These are phyloP conservation scores for Colletotrichum salicis DNA, from an alignment of 2,329 filamentous ascomycete genomes.

Conservation along the genomic window DNA sequence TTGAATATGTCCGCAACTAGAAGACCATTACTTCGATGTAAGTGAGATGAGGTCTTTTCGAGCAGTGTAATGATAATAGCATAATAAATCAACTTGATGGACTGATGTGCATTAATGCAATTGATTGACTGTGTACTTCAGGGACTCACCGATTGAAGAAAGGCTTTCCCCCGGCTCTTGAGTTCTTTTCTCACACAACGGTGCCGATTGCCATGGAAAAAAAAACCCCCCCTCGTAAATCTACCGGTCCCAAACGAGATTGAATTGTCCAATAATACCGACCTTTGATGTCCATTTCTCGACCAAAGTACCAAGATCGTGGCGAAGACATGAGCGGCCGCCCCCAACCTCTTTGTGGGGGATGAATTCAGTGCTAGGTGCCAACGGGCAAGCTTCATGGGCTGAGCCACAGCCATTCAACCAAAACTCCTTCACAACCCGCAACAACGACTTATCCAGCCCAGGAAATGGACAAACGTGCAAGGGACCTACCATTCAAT, in stretches of 20 bases:
- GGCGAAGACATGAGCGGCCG: background rate
- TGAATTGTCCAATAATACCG: background rate
- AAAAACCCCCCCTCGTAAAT: background rate
- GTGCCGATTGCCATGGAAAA: background rate
- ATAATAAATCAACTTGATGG: background rate
- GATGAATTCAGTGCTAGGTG: background rate
- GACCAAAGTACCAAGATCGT: background rate
- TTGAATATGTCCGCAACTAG: slow-evolving; percentile 36
- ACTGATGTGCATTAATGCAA: background rate
- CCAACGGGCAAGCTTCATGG: background rate
- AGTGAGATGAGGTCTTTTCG: background rate
- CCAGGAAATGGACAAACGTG: background rate
- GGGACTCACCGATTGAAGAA: too few relatives aligned
- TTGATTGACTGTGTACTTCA: background rate
- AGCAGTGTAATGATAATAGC: background rate
- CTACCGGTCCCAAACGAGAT: background rate
- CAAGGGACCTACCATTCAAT: background rate
- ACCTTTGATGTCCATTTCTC: background rate
- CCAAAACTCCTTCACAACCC: background rate
- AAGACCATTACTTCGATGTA: background rate
- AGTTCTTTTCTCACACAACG: background rate
- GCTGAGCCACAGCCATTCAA: background rate
- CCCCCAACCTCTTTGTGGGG: background rate
- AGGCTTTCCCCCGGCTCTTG: background rate
- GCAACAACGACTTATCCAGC: background rate